Evolutionary conservation across 192 early-diverging fungal genomes (phyloP).

Genomic region (Gamsiella multidivaricata): DNA sequence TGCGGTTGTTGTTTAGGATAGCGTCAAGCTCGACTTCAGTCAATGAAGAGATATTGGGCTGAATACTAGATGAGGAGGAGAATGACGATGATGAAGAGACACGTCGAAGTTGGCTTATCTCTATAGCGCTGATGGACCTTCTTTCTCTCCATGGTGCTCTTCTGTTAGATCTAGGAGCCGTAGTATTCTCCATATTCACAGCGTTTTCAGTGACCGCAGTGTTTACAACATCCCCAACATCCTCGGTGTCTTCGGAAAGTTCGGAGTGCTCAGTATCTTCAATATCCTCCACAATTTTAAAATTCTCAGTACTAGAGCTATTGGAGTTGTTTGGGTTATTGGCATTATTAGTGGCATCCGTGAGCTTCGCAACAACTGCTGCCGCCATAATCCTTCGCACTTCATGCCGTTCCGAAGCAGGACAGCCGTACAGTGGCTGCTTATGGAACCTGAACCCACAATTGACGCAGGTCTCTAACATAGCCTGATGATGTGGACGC

Average conservation of each 20-base stretch:
- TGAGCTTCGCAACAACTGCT: no score
- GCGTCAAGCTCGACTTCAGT: background rate
- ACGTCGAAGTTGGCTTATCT: background rate
- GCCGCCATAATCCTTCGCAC: background rate
- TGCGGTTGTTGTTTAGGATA: slow-evolving; percentile 27
- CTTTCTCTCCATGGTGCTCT: background rate
- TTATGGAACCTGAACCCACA: slow-evolving; percentile 31
- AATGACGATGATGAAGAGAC: no score
- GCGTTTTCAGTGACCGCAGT: no score
- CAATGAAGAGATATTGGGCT: background rate
- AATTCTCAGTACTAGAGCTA: no score
- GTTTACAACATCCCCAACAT: no score
- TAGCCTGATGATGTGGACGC: background rate
- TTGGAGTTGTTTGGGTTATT: no score
- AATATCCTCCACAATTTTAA: no score
- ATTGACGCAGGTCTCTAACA: slow-evolving; percentile 21
- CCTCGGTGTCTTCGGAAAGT: no score
- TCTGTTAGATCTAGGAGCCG: background rate
- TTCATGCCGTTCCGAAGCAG: slow-evolving; percentile 1
- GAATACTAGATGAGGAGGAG: no score
- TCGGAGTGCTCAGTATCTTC: no score
- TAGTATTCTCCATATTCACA: no score
- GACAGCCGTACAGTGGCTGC: slow-evolving; percentile 6
- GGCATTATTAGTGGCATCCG: no score
- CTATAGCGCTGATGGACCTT: background rate